Percentiles rank a stretch among this genome's conserved stretches.
Conservation (phyloP, 805 yeast species). For the Ogataea methylovora region DNA sequence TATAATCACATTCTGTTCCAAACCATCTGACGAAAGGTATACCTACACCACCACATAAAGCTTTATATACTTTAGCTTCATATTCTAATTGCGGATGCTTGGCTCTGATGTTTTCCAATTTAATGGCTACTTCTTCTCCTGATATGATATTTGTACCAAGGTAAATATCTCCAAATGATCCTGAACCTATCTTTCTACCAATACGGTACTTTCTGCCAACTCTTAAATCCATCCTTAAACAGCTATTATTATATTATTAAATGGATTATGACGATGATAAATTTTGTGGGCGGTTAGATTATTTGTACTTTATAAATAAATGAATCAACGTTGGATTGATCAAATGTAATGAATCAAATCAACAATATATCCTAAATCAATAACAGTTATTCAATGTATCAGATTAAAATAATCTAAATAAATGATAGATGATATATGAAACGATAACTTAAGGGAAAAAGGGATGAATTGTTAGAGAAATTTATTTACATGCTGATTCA, state of each 20-base stretch:
- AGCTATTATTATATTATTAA: no score
- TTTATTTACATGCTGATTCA: no score
- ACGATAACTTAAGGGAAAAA: no score
- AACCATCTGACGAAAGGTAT: slow-evolving; percentile 96
- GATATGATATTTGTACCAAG: slow-evolving; percentile 87
- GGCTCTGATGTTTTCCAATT: slow-evolving; percentile 81
- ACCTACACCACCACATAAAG: slow-evolving; percentile 93
- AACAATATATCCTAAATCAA: no score
- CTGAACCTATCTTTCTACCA: slow-evolving; percentile 93
- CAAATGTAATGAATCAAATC: no score
- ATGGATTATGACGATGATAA: no score
- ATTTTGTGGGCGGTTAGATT: not conserved
- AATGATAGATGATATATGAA: no score
- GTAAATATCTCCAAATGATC: slow-evolving; percentile 96
- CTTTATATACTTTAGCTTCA: slow-evolving; percentile 93
- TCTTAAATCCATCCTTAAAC: slow-evolving; percentile 50
- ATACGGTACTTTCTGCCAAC: slow-evolving; percentile 92
- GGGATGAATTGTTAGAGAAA: no score
- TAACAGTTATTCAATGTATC: no score
- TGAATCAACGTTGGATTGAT: no score
- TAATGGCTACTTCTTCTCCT: slow-evolving; percentile 97
- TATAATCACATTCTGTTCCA: slow-evolving; percentile 93
- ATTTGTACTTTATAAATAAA: not conserved
- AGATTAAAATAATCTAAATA: no score
- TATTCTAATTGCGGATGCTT: slow-evolving; percentile 96